A percentile compares a stretch with the other conserved stretches of the same genome.
Evolutionary conservation across 2,329 filamentous ascomycete genomes (phyloP).

Genomic region (Mycosphaerelloides madeirae): DNA sequence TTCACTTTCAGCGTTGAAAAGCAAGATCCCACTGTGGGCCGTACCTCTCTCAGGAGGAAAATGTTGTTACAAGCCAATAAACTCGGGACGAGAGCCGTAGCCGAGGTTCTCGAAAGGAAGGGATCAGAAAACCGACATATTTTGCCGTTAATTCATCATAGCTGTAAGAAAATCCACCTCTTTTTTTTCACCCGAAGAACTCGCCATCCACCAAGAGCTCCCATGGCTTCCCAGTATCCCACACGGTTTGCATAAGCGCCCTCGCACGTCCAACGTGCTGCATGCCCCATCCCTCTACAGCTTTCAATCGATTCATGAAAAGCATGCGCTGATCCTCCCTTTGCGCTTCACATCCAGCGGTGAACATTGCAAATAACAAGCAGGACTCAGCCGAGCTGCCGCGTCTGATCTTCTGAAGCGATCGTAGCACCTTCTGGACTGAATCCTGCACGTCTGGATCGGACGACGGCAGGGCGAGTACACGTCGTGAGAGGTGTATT

Average conservation of each 20-base stretch:
- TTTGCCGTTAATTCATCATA: no score
- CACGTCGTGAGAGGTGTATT: constrained; percentile 69
- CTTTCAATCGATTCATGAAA: constrained; percentile 61
- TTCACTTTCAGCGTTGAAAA: no score
- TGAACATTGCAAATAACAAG: constrained; percentile 75
- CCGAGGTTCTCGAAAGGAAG: no score
- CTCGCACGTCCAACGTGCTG: constrained; percentile 63
- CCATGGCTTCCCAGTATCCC: constrained; percentile 65
- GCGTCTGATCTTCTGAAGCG: constrained; percentile 57
- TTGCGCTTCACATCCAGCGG: constrained; percentile 69
- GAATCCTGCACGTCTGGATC: constrained; percentile 60
- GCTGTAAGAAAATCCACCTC: no score
- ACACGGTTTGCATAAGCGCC: constrained; percentile 62
- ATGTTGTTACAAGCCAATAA: no score
- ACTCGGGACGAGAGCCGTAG: no score
- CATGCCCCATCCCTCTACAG: constrained; percentile 69
- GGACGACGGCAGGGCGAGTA: constrained; percentile 56
- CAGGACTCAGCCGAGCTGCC: constrained; percentile 71
- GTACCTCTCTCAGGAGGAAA: no score
- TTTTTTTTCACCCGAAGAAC: constrained; percentile 64
- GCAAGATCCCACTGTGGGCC: no score
- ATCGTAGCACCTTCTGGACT: constrained; percentile 59
- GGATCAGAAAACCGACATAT: no score
- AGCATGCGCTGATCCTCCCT: constrained; percentile 52
- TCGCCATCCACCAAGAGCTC: constrained; percentile 62